Evolutionary conservation across 2,329 filamentous ascomycete genomes (phyloP), one percentile per base, ranked within the genome.

Genomic region (Cladophialophora immunda): DNA sequence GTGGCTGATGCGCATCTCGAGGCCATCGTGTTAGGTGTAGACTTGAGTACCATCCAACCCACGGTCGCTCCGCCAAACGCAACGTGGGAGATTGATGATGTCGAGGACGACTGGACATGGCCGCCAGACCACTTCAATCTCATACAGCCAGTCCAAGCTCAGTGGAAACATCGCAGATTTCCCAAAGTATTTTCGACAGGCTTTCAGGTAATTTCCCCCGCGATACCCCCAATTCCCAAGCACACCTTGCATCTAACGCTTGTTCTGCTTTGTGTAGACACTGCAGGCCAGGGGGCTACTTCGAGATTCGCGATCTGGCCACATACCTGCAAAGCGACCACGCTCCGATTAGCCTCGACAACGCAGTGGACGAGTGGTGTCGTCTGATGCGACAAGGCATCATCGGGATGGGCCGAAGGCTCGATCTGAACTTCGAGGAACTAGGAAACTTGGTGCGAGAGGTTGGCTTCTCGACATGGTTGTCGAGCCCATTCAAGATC

Each of bases 61-160:
- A 34, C 57, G 32, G 64, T 85, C 57, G 75, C 87, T 11, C 85
- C 85, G 6, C 82, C 85, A 6, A 87, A 87, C 67, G 79, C 86
- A 25, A 79, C 79, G 30, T 87, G 86, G 70, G 77, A 85, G 72
- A 80, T 88, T 9, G 86, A 88, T 64, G 86, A 88, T 67, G 80
- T 85, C 22, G 86, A 88, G 75, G 82, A 81, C 64, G 79, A 81
- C 1, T 89, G 86, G 86, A 74, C 86, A n/a, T 82, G 86, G 38
- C 61, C 61, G 66, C 71, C 75, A 3, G 82, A 86, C 66, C 81
- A 85, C 62, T 89, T 87, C 60, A 86, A 89, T 73, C 87, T 87
- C 65, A 82, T 89, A 89, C 73, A 82, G 84, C n/a, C 81, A 87
- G 4, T 82, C 85, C 64, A 84, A 84, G 1, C 83, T 84, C 15